Evolutionary conservation across 2,329 filamentous ascomycete species (phyloP).

Genomic region (Fusarium piperis): DNA sequence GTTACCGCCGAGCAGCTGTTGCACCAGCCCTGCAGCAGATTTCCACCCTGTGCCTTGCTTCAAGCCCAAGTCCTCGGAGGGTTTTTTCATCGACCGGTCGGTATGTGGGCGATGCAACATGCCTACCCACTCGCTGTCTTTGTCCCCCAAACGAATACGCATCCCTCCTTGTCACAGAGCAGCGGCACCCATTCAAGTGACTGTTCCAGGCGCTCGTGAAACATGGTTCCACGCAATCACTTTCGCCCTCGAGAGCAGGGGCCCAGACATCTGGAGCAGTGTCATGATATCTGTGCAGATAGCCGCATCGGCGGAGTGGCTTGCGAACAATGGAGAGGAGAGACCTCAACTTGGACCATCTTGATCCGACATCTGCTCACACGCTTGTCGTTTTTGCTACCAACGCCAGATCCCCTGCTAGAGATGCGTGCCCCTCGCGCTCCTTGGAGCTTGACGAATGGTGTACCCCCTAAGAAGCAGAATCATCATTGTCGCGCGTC

Average conservation of each 20-base stretch:
- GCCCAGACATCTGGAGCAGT: slow-evolving; percentile 7
- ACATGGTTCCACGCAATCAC: slow-evolving; percentile 35
- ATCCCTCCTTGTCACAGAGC: background rate
- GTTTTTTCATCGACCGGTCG: background rate
- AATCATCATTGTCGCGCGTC: slow-evolving; percentile 22
- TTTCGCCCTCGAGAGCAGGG: slow-evolving; percentile 1
- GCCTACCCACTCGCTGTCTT: slow-evolving; percentile 1
- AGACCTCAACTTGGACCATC: slow-evolving; percentile 9
- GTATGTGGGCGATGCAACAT: slow-evolving; percentile 17
- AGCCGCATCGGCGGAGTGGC: slow-evolving; percentile 29
- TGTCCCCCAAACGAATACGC: slow-evolving; percentile 10
- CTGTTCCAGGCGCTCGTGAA: slow-evolving; percentile 35
- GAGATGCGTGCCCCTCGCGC: slow-evolving; percentile 5
- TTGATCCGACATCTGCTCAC: slow-evolving; percentile 29
- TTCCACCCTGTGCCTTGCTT: slow-evolving; percentile 2
- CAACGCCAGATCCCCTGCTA: slow-evolving; percentile 10
- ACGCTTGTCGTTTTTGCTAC: slow-evolving; percentile 10
- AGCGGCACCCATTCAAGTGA: slow-evolving; percentile 11
- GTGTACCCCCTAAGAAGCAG: slow-evolving; percentile 1
- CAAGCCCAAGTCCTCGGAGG: background rate
- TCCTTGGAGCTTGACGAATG: slow-evolving; percentile 15
- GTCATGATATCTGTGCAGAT: slow-evolving; percentile 34
- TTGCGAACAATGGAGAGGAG: slow-evolving; percentile 10
- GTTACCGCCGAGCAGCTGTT: background rate
- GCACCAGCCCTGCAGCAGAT: background rate